Percentiles rank a stretch among this genome's conserved stretches.
Conservation (phyloP, 306 rosid species). For the Quercus mongolica region DNA sequence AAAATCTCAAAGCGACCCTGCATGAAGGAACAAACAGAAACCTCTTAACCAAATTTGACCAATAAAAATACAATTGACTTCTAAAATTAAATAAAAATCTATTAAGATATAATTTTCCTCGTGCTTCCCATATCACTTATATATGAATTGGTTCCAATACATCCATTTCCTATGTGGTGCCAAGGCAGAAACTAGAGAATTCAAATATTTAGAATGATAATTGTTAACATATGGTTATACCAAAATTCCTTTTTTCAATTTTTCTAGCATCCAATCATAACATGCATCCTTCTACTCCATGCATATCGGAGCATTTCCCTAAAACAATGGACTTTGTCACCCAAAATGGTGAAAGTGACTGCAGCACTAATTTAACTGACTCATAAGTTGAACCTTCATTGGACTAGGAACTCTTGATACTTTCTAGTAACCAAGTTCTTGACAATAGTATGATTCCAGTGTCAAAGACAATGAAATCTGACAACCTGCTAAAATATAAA, state of each 20-base stretch:
- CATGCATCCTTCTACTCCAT: no score
- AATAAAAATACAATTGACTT: no score
- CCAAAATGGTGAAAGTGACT: neutral
- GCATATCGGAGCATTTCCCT: no score
- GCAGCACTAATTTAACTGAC: neutral
- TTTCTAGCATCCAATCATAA: neutral
- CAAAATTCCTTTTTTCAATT: neutral
- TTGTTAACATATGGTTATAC: neutral
- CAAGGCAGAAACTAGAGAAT: neutral
- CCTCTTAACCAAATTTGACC: neutral
- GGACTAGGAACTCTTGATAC: neutral
- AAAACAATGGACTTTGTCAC: no score
- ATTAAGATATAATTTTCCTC: no score
- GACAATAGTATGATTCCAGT: neutral
- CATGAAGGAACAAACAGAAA: neutral
- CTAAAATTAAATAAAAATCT: no score
- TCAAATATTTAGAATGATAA: neutral
- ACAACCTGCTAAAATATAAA: no score
- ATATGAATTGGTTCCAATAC: no score
- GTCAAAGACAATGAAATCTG: no score
- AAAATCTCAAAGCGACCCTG: constrained; percentile 63
- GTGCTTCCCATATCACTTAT: neutral
- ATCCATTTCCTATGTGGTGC: neutral
- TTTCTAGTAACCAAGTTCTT: neutral
- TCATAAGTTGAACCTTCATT: neutral